Evolutionary conservation across 2,329 filamentous ascomycete species (phyloP).

Genomic region (Keithomyces neogunnii): DNA sequence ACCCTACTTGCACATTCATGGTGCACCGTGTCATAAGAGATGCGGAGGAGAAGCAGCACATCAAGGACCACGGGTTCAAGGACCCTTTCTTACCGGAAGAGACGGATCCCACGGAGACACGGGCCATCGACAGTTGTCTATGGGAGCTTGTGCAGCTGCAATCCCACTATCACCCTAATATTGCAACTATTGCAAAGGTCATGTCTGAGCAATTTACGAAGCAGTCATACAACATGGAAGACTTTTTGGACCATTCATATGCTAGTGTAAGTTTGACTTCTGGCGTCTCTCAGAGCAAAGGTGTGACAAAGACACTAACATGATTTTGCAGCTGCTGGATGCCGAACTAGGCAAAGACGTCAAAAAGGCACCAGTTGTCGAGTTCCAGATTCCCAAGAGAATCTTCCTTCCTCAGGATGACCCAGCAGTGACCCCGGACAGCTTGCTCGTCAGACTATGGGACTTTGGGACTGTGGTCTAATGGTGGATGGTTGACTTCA

Average conservation of each 20-base stretch:
- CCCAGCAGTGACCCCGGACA: slow-evolving; percentile 39
- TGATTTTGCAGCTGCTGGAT: slow-evolving; percentile 57
- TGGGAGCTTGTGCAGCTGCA: slow-evolving; percentile 93
- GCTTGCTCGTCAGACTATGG: slow-evolving; percentile 52
- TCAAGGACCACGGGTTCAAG: slow-evolving; percentile 50
- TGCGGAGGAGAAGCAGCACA: slow-evolving; percentile 43
- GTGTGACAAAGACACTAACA: background rate
- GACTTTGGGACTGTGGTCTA: slow-evolving; percentile 33
- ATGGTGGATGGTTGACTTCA: background rate
- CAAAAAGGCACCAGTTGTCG: slow-evolving; percentile 79
- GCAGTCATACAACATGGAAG: slow-evolving; percentile 87
- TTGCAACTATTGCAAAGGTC: slow-evolving; percentile 88
- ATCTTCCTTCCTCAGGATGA: slow-evolving; percentile 55
- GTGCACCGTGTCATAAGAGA: slow-evolving; percentile 68
- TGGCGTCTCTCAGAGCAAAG: background rate
- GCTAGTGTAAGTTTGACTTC: slow-evolving; percentile 50
- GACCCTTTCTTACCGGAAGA: slow-evolving; percentile 76
- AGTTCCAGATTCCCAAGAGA: slow-evolving; percentile 87
- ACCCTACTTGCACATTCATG: slow-evolving; percentile 93
- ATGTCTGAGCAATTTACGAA: slow-evolving; percentile 97
- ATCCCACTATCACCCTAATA: slow-evolving; percentile 93
- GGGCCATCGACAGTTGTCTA: slow-evolving; percentile 82
- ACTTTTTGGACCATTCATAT: slow-evolving; percentile 95
- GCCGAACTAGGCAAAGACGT: slow-evolving; percentile 75
- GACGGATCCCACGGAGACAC: slow-evolving; percentile 73